These are phyloP conservation scores for Silybum marianum DNA, from an alignment of 129 eudicot species.

Conservation along the genomic window DNA sequence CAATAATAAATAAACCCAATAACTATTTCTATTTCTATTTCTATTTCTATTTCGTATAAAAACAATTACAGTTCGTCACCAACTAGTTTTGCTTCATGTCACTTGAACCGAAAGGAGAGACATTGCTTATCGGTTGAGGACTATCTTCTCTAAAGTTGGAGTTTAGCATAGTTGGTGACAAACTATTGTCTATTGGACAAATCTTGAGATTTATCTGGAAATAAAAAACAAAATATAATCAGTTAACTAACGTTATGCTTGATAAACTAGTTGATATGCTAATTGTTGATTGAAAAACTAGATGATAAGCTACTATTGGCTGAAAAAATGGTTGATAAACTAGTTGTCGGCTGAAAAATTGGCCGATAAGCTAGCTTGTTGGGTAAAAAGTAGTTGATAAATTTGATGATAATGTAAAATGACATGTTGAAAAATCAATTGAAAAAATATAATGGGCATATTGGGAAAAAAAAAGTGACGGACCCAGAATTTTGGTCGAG, in stretches of 20 bases:
- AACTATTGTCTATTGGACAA: conserved; percentile 64
- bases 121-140: conserved; percentile 79
- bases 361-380: background rate
- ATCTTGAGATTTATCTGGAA: conserved; percentile 84
- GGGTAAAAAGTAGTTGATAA: background rate
- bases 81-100: conserved; percentile 67
- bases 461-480: too few relatives aligned
- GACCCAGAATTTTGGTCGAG: too few relatives aligned
- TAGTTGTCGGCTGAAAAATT: too few relatives aligned
- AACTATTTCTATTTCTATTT: conserved; percentile 30
- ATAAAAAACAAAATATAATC: background rate
- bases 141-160: conserved; percentile 74
- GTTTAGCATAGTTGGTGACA: conserved; percentile 77
- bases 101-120: conserved; percentile 75
- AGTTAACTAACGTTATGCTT: background rate
- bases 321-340: too few relatives aligned
- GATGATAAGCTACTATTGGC: too few relatives aligned
- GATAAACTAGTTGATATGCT: background rate
- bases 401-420: background rate
- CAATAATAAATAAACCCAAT: conserved; percentile 53
- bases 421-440: background rate
- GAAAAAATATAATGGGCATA: background rate
- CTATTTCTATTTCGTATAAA: too few relatives aligned
- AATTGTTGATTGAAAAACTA: background rate
- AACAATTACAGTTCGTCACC: conserved; percentile 43